Percentiles rank a stretch among this genome's conserved stretches.
These are phyloP conservation scores for Penicillium sp. DNA, from an alignment of 2,329 filamentous ascomycete genomes.

Conservation along the genomic window DNA sequence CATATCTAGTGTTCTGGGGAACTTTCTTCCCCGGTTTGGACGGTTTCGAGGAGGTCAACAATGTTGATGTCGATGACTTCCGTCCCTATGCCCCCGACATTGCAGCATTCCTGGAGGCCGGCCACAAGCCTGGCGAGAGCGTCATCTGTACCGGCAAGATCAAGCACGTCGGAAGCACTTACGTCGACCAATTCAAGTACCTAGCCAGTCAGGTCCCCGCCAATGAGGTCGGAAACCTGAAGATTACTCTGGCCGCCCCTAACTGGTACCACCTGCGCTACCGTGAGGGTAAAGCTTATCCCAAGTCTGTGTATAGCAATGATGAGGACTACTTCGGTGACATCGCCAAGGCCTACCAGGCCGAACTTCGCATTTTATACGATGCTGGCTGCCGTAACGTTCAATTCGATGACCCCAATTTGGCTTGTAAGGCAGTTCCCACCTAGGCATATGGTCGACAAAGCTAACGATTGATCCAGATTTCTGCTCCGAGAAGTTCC, in stretches of 20 bases:
- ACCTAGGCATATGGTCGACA: background rate
- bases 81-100: conserved; percentile 59
- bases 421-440: conserved; percentile 52
- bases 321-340: conserved; percentile 63
- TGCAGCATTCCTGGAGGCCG: conserved; percentile 58
- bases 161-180: conserved; percentile 55
- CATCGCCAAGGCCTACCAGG: conserved; percentile 62
- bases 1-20: conserved; percentile 52
- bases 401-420: conserved; percentile 65
- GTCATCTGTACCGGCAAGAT: conserved; percentile 58
- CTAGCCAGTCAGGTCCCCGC: conserved; percentile 58
- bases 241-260: conserved; percentile 64
- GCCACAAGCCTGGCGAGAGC: conserved; percentile 54
- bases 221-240: conserved; percentile 61
- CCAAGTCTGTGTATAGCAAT: conserved; percentile 53
- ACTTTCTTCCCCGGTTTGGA: conserved; percentile 54
- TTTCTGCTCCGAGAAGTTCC: conserved; percentile 70
- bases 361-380: conserved; percentile 60
- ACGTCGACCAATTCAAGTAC: conserved; percentile 57
- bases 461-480: conserved; percentile 44
- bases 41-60: conserved; percentile 53
- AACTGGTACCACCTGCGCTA: conserved; percentile 67
- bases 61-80: conserved; percentile 51
- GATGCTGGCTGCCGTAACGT: conserved; percentile 61
- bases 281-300: conserved; percentile 54